Evolutionary conservation across 495 filamentous ascomycete genomes (phyloP).

Genomic region (Melanomma pulvis-pyrius): DNA sequence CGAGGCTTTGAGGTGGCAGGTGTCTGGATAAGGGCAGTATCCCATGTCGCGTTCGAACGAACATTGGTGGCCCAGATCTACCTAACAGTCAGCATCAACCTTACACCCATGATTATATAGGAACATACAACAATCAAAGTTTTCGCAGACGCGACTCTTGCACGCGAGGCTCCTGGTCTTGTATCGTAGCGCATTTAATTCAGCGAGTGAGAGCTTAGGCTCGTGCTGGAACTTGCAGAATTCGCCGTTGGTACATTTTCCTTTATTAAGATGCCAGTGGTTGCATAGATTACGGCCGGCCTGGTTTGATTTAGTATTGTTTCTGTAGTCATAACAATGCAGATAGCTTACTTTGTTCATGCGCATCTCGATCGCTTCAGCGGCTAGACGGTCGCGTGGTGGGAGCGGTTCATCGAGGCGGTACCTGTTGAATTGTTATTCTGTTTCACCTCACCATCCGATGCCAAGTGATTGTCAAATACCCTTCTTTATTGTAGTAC

Average conservation of each 20-base stretch:
- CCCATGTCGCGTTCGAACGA: conserved; percentile 25
- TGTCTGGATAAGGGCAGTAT: conserved; percentile 17
- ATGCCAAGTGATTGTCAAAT: too few species aligned
- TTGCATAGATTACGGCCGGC: conserved; percentile 44
- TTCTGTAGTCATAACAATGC: not conserved
- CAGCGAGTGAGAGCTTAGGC: conserved; percentile 35
- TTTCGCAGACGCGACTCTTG: conserved; percentile 32
- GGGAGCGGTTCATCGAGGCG: conserved; percentile 43
- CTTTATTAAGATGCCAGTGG: conserved; percentile 43
- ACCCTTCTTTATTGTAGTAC: conserved; percentile 40
- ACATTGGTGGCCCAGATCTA: conserved; percentile 32
- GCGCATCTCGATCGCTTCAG: conserved; percentile 34
- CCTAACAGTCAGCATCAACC: not conserved
- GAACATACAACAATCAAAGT: conserved; percentile 42
- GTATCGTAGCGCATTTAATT: conserved; percentile 42
- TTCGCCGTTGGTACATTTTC: conserved; percentile 37
- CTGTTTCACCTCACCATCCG: too few species aligned
- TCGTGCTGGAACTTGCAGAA: conserved; percentile 45
- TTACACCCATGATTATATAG: not conserved
- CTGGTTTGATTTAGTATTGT: not conserved
- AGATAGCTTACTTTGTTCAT: conserved; percentile 21
- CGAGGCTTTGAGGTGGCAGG: conserved; percentile 13
- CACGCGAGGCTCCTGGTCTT: conserved; percentile 37
- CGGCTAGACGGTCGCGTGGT: conserved; percentile 28
- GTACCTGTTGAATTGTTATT: too few species aligned